Base-by-base conservation (phyloP, 2,329 filamentous ascomycete genomes). In the Graphium sp. region DNA sequence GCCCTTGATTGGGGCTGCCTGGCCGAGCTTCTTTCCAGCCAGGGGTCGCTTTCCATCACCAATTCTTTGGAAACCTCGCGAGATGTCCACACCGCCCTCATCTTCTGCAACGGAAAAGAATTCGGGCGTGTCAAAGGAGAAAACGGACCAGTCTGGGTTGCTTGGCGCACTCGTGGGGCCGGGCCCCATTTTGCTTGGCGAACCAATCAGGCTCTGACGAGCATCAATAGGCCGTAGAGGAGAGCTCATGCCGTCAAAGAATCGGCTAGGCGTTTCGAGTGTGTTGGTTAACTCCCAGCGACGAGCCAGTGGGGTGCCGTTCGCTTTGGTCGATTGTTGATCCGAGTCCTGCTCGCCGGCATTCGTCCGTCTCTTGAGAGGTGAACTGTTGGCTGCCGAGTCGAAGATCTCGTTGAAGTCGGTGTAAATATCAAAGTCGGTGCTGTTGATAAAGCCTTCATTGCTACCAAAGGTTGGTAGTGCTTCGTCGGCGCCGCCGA, bases 21-120 rank as follows among this genome's bases (percentile, higher is more conserved):
- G n/a, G n/a, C n/a, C n/a, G n/a, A n/a, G n/a, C n/a, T n/a, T n/a
- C n/a, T n/a, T n/a, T n/a, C n/a, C n/a, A 28, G 27, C 21, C 31
- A 31, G 25, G 28, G 16, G 18, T 31, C 24, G 30, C 21, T 30
- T n/a, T n/a, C n/a, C n/a, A n/a, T n/a, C n/a, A 26, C 77, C 77
- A 44, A 84, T 83, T 53, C 74, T 78, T 45, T 76, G 69, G 41
- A 83, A 84, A 7, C 76, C 76, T 43, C 80, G 73, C 25, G 79
- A 62, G 37, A 84, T 74, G 41, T 84, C 78, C 28, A 83, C 62
- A 2, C 65, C 69, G 10, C 64, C 52, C 34, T 58, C 59, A 24
- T 74, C 70, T 10, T 68, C 64, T 6, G 67, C 60, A 24, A 57
- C 40, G 2, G 45, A 41, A 22, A 46, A 44, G 38, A 57, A 60